A percentile compares a stretch with the other conserved stretches of the same genome.
Evolutionary conservation across 2,329 filamentous ascomycete genomes (phyloP).

Genomic region (Colletotrichum godetiae): DNA sequence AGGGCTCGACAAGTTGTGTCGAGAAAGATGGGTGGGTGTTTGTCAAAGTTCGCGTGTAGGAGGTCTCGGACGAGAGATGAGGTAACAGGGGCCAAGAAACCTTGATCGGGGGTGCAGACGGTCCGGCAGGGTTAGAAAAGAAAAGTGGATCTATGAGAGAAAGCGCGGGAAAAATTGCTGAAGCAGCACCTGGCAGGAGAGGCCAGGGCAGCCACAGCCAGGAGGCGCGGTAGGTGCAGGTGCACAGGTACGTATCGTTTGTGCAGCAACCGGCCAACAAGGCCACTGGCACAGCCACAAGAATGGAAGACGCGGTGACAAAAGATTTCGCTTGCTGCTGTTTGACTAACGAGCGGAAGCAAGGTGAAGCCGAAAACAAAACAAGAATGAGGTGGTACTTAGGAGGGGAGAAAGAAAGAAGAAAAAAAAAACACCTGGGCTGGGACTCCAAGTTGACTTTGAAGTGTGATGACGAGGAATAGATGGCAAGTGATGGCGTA

Average conservation of each 20-base stretch:
- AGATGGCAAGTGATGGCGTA: background rate
- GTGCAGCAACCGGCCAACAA: background rate
- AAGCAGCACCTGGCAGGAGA: conserved; percentile 21
- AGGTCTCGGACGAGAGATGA: conserved; percentile 35
- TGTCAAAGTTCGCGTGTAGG: conserved; percentile 34
- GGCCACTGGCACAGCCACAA: background rate
- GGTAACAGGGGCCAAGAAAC: conserved; percentile 37
- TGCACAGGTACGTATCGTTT: conserved; percentile 15
- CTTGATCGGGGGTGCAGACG: conserved; percentile 35
- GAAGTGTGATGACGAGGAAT: background rate
- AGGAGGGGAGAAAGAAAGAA: background rate
- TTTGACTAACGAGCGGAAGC: background rate
- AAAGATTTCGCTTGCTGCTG: background rate
- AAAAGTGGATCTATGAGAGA: conserved; percentile 8
- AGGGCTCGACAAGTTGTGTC: conserved; percentile 25
- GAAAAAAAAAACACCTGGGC: background rate
- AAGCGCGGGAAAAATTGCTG: conserved; percentile 21
- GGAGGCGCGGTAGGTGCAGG: background rate
- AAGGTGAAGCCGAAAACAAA: background rate
- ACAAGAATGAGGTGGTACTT: background rate
- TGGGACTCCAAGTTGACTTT: background rate
- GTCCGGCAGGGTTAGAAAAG: conserved; percentile 34
- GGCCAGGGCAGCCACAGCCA: conserved; percentile 24
- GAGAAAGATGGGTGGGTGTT: conserved; percentile 19
- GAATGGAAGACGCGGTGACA: background rate